Percentiles rank a stretch among this genome's conserved stretches.
phyloP scores from a whole-genome alignment of 257 asterid species.

The Solanum bulbocastanum region DNA sequence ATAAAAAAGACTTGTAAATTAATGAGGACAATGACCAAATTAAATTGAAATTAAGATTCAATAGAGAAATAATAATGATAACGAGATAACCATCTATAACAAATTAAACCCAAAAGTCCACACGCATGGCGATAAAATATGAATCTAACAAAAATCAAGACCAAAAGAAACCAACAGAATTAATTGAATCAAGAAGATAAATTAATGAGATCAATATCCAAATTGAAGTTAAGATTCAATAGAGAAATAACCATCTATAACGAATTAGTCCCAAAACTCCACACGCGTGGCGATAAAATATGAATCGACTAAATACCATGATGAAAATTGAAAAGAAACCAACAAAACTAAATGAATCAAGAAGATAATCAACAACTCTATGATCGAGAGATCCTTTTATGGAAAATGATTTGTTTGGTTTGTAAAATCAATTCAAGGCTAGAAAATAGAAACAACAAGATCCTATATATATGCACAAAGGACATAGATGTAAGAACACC shows the following conservation, averaged over 20 bases:
- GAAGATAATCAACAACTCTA: neutral
- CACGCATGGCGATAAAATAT: neutral
- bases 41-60: neutral
- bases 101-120: neutral
- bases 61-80: neutral
- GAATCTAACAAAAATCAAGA: neutral
- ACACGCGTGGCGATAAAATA: neutral
- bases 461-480: neutral
- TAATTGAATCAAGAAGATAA: neutral
- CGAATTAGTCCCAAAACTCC: neutral
- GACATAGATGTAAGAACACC: neutral
- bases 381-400: neutral
- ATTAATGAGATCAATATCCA: neutral
- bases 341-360: neutral
- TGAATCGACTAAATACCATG: neutral
- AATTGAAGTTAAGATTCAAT: neutral
- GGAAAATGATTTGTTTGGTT: neutral
- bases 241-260: neutral
- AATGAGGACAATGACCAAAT: neutral
- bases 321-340: neutral
- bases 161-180: neutral
- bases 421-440: neutral
- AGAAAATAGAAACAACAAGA: neutral
- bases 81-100: neutral
- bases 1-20: neutral